Conservation (phyloP, 495 filamentous ascomycete species). For the Neurospora sp. region DNA sequence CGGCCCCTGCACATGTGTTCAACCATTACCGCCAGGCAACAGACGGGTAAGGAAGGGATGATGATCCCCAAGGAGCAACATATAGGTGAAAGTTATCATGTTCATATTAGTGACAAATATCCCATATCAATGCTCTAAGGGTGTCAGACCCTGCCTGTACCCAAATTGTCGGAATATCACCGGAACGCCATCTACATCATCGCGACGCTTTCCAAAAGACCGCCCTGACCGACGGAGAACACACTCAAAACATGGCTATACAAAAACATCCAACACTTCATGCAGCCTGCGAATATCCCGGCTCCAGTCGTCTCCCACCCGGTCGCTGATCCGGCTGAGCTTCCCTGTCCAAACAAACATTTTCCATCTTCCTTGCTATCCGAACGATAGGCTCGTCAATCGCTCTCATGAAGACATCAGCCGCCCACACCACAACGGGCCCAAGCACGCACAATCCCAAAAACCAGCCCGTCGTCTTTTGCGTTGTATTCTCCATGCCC, state of each 20-base stretch:
- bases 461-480: conserved; percentile 42
- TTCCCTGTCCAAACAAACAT: conserved; percentile 18
- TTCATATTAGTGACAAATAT: neutral
- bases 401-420: conserved; percentile 48
- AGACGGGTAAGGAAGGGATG: neutral
- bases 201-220: neutral
- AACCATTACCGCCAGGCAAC: neutral
- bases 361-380: conserved; percentile 46
- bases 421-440: conserved; percentile 45
- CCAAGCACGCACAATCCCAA: conserved; percentile 40
- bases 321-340: conserved; percentile 4
- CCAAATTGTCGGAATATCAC: neutral
- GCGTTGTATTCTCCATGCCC: conserved; percentile 40
- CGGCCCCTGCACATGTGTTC: neutral
- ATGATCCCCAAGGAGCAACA: neutral
- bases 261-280: conserved; percentile 4
- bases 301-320: conserved; percentile 5
- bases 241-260: neutral
- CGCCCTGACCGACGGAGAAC: neutral
- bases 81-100: neutral
- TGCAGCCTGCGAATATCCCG: conserved; percentile 16
- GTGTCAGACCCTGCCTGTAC: neutral
- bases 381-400: conserved; percentile 50
- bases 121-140: neutral
- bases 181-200: neutral